Evolutionary conservation across 441 rosid species (phyloP), one percentile per base, ranked within the genome.

Genomic region (Gossypium gossypioides): DNA sequence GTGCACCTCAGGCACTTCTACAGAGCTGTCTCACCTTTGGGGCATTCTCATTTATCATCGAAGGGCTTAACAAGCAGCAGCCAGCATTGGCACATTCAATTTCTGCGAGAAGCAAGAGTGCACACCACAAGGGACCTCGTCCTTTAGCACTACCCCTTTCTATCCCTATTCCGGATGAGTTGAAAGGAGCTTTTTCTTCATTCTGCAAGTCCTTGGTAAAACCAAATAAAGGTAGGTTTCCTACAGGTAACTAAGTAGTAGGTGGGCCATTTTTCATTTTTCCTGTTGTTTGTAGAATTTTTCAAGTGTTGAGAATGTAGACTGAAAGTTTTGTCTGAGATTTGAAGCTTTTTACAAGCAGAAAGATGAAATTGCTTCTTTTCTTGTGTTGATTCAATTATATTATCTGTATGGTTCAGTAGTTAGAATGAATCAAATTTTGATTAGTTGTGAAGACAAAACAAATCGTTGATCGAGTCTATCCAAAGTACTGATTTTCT

Each of bases 11-110:
- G 79, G 86, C 89, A 65, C 89, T 94, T 76, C 73, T 90, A 24
- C 93, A 86, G 71, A 90, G 87, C 73, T 94, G 99, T 81, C 75
- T 94, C 21, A 85, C 96, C 13, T 86, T 90, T 72, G 99, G 97
- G 70, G 96, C 91, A 58, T 91, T 90, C 79, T 92, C 99, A 0
- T 90, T 85, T 61, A 79, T 94, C 64, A 72, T 89, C 0, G 97
- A 92, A 74, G 89, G 91, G 72, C 81, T 92, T 51, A 94, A 89
- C 89, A 89, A 84, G 81, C 87, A 86, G 78, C 93, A 88, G 78
- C 82, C 90, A 29, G 97, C 97, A n/a, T 68, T 93, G 70, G 97
- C 97, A 71, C 91, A 84, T 74, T 71, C 96, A 19, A 68, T 80
- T 71, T 72, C 85, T 16, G 25, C 9, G 54, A 78, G 78, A 74